phyloP scores from a whole-genome alignment of 2,329 filamentous ascomycete genomes.

The Colletotrichum abscissum region DNA sequence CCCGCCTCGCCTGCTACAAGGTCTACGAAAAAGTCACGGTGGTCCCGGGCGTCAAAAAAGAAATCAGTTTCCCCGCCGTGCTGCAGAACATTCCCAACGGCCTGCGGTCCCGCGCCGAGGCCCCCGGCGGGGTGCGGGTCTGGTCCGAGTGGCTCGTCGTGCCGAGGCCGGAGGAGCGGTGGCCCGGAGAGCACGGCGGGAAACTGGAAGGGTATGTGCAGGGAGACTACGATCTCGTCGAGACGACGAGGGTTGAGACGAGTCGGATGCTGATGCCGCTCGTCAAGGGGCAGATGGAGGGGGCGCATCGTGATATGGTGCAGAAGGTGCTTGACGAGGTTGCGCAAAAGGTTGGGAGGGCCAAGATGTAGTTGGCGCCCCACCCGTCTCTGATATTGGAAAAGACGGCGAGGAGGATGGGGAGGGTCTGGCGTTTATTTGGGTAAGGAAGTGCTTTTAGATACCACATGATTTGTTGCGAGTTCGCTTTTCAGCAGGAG shows the following conservation, averaged over 20 bases:
- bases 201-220: conserved; percentile 35
- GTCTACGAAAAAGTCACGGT: conserved; percentile 47
- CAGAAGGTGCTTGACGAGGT: conserved; percentile 46
- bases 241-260: conserved; percentile 46
- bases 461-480: conserved; percentile 19
- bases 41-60: conserved; percentile 52
- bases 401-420: background rate
- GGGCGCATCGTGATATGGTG: conserved; percentile 45
- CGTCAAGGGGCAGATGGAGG: conserved; percentile 43
- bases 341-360: conserved; percentile 37
- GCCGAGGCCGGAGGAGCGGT: conserved; percentile 36
- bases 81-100: conserved; percentile 56
- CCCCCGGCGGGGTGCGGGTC: conserved; percentile 55
- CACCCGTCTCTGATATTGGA: background rate
- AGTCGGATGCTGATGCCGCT: conserved; percentile 50
- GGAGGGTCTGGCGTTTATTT: background rate
- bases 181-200: conserved; percentile 25
- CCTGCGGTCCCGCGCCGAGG: conserved; percentile 55
- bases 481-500: background rate
- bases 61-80: conserved; percentile 54
- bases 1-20: conserved; percentile 46
- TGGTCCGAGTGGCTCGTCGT: conserved; percentile 50
- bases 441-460: background rate
- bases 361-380: background rate
- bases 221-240: conserved; percentile 46